A percentile compares a stretch with the other conserved stretches of the same genome.
Conservation (phyloP, 768 basidiomycete species). For the Coprinellus micaceus region DNA sequence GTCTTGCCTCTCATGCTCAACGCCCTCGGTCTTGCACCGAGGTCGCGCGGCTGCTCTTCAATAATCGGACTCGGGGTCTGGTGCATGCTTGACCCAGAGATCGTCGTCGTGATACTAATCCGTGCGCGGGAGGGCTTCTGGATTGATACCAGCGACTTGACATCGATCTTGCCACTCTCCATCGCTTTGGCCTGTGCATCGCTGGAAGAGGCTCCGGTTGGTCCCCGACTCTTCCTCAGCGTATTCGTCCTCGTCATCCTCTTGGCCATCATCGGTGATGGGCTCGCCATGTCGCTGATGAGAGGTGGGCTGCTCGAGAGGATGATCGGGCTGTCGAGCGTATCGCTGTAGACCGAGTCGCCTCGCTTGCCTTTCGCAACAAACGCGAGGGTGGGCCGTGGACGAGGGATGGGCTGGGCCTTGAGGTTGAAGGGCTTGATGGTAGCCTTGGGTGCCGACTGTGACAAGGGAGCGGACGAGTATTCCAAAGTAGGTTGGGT, state of each 20-base stretch:
- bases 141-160: no score
- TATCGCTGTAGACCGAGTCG: conserved; percentile 26
- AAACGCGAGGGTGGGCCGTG: not conserved
- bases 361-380: conserved; percentile 9
- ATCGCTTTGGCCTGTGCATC: not conserved
- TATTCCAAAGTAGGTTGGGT: no score
- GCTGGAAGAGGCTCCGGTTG: not conserved
- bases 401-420: not conserved
- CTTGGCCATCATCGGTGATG: not conserved
- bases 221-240: not conserved
- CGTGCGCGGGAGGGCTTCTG: no score
- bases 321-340: conserved; percentile 18
- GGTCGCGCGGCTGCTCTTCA: not conserved
- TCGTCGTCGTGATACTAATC: no score
- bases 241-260: not conserved
- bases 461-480: no score
- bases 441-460: not conserved
- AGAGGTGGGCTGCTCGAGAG: conserved; percentile 27
- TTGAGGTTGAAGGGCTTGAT: not conserved
- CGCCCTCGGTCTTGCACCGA: not conserved
- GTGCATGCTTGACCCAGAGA: no score
- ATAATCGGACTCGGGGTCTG: no score
- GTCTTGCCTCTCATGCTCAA: not conserved
- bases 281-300: conserved; percentile 20
- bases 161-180: no score